Conservation (phyloP, 2,329 filamentous ascomycete genomes). For the Westerdykella aurantiaca region DNA sequence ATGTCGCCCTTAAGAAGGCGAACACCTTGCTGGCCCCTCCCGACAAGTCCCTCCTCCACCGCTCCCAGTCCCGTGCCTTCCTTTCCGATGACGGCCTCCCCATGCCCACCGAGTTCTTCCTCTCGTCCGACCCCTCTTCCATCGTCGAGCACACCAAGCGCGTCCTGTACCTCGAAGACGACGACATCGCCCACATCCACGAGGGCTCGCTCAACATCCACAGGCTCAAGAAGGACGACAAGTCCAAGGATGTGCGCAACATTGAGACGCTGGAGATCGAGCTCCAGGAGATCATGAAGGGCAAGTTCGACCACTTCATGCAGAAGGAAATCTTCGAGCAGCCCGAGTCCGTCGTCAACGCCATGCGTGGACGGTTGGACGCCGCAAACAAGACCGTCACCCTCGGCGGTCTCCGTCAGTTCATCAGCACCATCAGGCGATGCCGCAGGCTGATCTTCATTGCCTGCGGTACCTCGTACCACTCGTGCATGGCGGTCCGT, state of each 20-base stretch:
- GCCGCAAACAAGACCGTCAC: slow-evolving; percentile 90
- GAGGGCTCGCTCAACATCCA: slow-evolving; percentile 99
- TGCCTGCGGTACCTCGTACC: slow-evolving; percentile 95
- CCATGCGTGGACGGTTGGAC: slow-evolving; percentile 98
- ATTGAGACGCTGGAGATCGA: slow-evolving; percentile 99
- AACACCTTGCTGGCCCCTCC: slow-evolving; percentile 67
- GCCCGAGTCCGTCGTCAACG: slow-evolving; percentile 98
- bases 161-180: slow-evolving; percentile 98
- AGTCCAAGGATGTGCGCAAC: slow-evolving; percentile 90
- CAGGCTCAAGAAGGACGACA: slow-evolving; percentile 93
- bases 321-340: slow-evolving; percentile 99
- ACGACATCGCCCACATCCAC: slow-evolving; percentile 99
- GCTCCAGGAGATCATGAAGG: slow-evolving; percentile 99
- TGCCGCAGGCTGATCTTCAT: slow-evolving; percentile 99
- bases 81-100: slow-evolving; percentile 97
- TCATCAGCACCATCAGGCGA: slow-evolving; percentile 92
- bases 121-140: slow-evolving; percentile 95
- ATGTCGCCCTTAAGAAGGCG: slow-evolving; percentile 86
- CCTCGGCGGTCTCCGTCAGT: slow-evolving; percentile 89
- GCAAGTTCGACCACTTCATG: slow-evolving; percentile 99
- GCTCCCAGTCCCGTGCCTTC: slow-evolving; percentile 97
- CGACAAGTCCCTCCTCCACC: slow-evolving; percentile 96
- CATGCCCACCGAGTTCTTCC: slow-evolving; percentile 98
- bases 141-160: slow-evolving; percentile 99
- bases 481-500: slow-evolving; percentile 99